Evolutionary conservation across 345 rosid genomes (phyloP), one percentile per base, ranked within the genome.

Genomic region (Streptanthus diversifolius): DNA sequence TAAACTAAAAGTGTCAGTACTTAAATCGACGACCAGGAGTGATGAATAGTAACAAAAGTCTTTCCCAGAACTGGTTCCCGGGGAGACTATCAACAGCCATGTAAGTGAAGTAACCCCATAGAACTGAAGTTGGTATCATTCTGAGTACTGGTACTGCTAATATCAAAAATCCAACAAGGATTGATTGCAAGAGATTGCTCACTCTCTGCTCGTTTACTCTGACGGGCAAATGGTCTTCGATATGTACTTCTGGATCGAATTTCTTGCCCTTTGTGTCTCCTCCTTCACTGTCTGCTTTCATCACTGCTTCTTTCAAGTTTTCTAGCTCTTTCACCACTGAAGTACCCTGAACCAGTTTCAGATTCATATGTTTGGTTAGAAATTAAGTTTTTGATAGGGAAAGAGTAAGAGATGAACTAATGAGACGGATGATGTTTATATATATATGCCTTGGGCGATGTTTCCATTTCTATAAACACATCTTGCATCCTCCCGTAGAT

Each of bases 11-110:
- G 45, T 35, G 8, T 37, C 12, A 48, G 79, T 85, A 86, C 96
- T 87, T 86, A 89, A 81, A 83, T 47, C 86, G 85, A 43, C 98
- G 82, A 59, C 80, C 49, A 5, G 95, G 91, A 47, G 98, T 80
- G 55, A 92, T 68, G 76, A 92, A 90, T 47, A 92, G 91, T 57
- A 90, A 75, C 60, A 85, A 30, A 7, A 90, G 80, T 75, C 96
- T 83, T 76, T 90, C 96, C 95, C 96, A 90, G 82, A 92, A 90
- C 37, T 92, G 98, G 68, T 83, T 92, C 29, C 92, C 95, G 0
- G 91, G 96, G 48, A 92, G 89, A 79, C 96, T 92, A 63, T 92
- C 96, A 52, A 92, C 83, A 66, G 95, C 98, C 96, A 85, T 90
- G 81, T 89, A 88, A 45, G 97, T 88, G 67, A 91, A 91, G 79